Evolutionary conservation across 169 alveolate genomes (phyloP).

Genomic region (Plasmodium sp.): DNA sequence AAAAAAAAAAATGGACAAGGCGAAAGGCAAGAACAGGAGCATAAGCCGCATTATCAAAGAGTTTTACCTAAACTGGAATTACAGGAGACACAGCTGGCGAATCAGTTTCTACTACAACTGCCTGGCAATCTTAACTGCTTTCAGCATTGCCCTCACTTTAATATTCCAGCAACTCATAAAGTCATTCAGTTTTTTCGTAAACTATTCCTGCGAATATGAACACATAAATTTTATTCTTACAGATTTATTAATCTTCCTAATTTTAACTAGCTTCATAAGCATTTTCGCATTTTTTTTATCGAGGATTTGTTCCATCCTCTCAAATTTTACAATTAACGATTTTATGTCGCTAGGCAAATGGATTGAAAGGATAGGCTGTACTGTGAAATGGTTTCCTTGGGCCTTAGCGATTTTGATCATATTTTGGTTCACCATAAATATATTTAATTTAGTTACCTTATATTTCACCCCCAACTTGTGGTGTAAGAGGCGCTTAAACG

Average conservation of each 20-base stretch:
- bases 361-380: slow-evolving; percentile 85
- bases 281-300: slow-evolving; percentile 61
- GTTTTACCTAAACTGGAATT: slow-evolving; percentile 78
- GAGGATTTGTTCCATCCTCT: slow-evolving; percentile 82
- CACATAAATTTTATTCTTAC: slow-evolving; percentile 78
- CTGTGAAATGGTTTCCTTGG: slow-evolving; percentile 91
- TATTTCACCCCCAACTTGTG: slow-evolving; percentile 75
- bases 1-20: slow-evolving; percentile 42
- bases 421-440: slow-evolving; percentile 73
- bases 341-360: slow-evolving; percentile 86
- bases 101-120: slow-evolving; percentile 81
- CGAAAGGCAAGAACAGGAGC: slow-evolving; percentile 15
- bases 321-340: slow-evolving; percentile 86
- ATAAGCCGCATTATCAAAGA: slow-evolving; percentile 40
- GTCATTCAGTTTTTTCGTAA: slow-evolving; percentile 81
- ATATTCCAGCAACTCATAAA: slow-evolving; percentile 81
- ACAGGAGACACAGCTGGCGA: slow-evolving; percentile 88
- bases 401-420: slow-evolving; percentile 70
- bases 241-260: slow-evolving; percentile 75
- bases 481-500: slow-evolving; percentile 78
- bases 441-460: slow-evolving; percentile 74
- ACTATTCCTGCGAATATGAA: slow-evolving; percentile 80
- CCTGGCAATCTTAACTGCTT: slow-evolving; percentile 75
- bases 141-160: slow-evolving; percentile 77
- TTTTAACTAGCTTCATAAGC: slow-evolving; percentile 73